Evolutionary conservation across 75 land plant genomes (phyloP), one percentile per base, ranked within the genome.

Genomic region (Pseudotsuga menziesii): DNA sequence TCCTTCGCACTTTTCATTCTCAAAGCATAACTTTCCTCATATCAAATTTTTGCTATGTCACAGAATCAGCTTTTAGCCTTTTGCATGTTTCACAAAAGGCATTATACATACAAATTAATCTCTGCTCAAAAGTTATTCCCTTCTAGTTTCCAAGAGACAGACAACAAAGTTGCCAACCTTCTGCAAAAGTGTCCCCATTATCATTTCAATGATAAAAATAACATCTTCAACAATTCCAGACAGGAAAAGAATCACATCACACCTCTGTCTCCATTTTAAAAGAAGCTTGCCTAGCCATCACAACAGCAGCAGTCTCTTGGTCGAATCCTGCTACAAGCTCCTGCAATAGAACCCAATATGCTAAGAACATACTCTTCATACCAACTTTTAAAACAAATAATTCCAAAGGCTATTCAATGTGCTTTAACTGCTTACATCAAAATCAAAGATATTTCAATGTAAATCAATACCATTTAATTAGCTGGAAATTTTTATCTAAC

Each of bases 271-370:
- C 98, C 99, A 96, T 94, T 81, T 94, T 92, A 76, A 83, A 76
- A 0, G 95, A 97, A 76, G 89, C 83, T 76, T 86, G 73, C 76
- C 96, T 88, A 27, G 98, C 97, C 89, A 94, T 80, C 13, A 94
- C 90, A 36, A 96, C 98, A 78, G 99, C 99, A 75, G 97, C 97
- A 75, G 94, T 87, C 76, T 96, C 99, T 72, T 96, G 99, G 77
- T 96, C 99, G 82, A 96, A 96, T 11, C 93, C 94, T 70, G 85
- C 88, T 8, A 91, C 84, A 57, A 96, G 84, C 73, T 90, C 97
- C 98, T 94, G 78, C 58, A 82, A 73, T 19, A 48, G 32, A 78
- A 79, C 56, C 56, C 41, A 27, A 52, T 25, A 67, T 69, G 23
- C 48, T 69, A 52, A 41, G 72, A 39, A 12, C 48, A 48, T 48